Evolutionary conservation across 257 asterid species (phyloP).

Genomic region (Fraxinus americana): DNA sequence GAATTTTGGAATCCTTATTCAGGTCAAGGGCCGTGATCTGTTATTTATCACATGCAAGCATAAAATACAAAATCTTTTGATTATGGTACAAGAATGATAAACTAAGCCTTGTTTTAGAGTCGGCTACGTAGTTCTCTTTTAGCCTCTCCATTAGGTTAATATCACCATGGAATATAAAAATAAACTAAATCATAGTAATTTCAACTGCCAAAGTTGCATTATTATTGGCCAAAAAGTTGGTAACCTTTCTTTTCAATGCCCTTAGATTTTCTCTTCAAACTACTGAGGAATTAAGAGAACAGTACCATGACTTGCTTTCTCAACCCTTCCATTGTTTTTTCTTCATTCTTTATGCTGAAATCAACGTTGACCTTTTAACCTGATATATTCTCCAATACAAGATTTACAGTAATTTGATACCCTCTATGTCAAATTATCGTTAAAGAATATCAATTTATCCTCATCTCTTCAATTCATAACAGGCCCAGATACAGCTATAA

Average conservation of each 20-base stretch:
- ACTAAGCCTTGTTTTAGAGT: not conserved
- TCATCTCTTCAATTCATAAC: not conserved
- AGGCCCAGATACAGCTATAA: not conserved
- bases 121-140: not conserved
- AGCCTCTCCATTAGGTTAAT: not conserved
- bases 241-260: not conserved
- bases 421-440: not conserved
- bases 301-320: not conserved
- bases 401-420: not conserved
- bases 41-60: too few relatives aligned
- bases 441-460: not conserved
- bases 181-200: not conserved
- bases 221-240: not conserved
- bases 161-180: not conserved
- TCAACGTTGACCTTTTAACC: not conserved
- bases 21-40: too few relatives aligned
- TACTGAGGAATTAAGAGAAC: not conserved
- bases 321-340: not conserved
- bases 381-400: not conserved
- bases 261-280: not conserved
- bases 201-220: not conserved
- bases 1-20: too few relatives aligned
- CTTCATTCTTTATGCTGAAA: not conserved
- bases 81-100: too few relatives aligned
- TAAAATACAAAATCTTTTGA: too few relatives aligned